Evolutionary conservation across 257 asterid species (phyloP).

Genomic region (Petunia secreta): DNA sequence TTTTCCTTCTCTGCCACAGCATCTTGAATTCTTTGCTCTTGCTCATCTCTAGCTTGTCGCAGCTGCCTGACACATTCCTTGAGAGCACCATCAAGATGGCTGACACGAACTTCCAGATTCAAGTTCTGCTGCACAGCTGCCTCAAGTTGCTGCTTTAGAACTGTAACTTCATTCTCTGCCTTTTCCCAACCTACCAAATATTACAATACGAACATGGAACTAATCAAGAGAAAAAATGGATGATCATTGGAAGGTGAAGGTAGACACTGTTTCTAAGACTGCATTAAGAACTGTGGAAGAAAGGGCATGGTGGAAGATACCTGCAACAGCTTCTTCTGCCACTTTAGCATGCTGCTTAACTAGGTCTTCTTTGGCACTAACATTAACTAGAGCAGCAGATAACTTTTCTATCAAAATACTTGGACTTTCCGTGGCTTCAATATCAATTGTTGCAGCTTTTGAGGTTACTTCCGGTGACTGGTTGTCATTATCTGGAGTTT

Average conservation of each 20-base stretch:
- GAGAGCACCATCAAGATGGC: slow-evolving; percentile 77
- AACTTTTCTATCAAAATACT: slow-evolving; percentile 57
- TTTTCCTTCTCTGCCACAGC: slow-evolving; percentile 43
- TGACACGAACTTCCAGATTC: slow-evolving; percentile 62
- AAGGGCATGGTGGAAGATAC: slow-evolving; percentile 34
- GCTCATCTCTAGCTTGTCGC: slow-evolving; percentile 69
- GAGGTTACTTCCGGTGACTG: slow-evolving; percentile 60
- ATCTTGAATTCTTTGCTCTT: slow-evolving; percentile 48
- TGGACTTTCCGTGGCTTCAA: slow-evolving; percentile 50
- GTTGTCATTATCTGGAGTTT: slow-evolving; percentile 39
- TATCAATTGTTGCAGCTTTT: slow-evolving; percentile 36
- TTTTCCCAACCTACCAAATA: slow-evolving; percentile 75
- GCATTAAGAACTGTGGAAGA: neutral
- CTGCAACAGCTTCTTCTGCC: slow-evolving; percentile 91
- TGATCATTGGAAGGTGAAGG: neutral
- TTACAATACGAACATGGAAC: neutral
- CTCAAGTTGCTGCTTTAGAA: slow-evolving; percentile 69
- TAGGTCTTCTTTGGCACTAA: slow-evolving; percentile 73
- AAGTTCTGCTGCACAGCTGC: slow-evolving; percentile 65
- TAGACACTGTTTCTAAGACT: neutral
- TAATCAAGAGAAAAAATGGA: slow-evolving; percentile 12
- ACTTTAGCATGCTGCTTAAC: slow-evolving; percentile 85
- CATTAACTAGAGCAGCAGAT: slow-evolving; percentile 81
- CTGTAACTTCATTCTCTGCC: slow-evolving; percentile 75
- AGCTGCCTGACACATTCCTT: slow-evolving; percentile 78